Evolutionary conservation across 2,329 filamentous ascomycete genomes (phyloP).

Genomic region (Cladophialophora exuberans): DNA sequence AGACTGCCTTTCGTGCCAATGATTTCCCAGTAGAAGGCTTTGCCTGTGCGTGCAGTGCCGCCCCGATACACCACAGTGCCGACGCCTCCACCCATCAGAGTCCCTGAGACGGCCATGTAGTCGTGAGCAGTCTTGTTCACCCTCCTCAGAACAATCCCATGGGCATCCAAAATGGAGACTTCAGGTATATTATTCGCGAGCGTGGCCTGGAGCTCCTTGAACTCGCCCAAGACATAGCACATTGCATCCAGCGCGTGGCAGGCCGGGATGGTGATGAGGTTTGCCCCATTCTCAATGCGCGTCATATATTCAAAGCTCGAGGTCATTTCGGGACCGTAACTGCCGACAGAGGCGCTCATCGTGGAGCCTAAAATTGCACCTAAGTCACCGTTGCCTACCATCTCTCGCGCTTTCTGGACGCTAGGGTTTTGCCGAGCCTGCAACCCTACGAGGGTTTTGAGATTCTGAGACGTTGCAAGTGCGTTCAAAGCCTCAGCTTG

Average conservation of each 20-base stretch:
- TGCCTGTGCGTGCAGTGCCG: conserved; percentile 15
- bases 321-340: conserved; percentile 2
- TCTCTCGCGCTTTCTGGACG: conserved; percentile 48
- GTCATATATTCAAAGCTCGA: conserved; percentile 13
- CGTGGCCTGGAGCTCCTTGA: conserved; percentile 19
- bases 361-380: conserved; percentile 58
- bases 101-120: conserved; percentile 21
- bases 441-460: conserved; percentile 52
- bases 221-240: conserved; percentile 27
- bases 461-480: conserved; percentile 38
- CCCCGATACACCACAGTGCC: conserved; percentile 20
- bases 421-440: conserved; percentile 55
- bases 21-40: conserved; percentile 28
- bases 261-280: conserved; percentile 27
- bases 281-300: conserved; percentile 24
- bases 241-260: conserved; percentile 27
- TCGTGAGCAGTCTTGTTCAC: conserved; percentile 28
- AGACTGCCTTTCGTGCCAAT: conserved; percentile 29
- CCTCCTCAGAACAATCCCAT: conserved; percentile 5
- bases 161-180: conserved; percentile 11
- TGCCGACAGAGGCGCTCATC: conserved; percentile 31
- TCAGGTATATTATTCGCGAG: conserved; percentile 16
- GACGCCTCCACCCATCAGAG: conserved; percentile 10
- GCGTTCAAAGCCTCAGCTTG: conserved; percentile 47
- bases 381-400: conserved; percentile 51